These are phyloP conservation scores for Pelargonium cotyledonis DNA, from an alignment of 441 rosid genomes.

Conservation along the genomic window DNA sequence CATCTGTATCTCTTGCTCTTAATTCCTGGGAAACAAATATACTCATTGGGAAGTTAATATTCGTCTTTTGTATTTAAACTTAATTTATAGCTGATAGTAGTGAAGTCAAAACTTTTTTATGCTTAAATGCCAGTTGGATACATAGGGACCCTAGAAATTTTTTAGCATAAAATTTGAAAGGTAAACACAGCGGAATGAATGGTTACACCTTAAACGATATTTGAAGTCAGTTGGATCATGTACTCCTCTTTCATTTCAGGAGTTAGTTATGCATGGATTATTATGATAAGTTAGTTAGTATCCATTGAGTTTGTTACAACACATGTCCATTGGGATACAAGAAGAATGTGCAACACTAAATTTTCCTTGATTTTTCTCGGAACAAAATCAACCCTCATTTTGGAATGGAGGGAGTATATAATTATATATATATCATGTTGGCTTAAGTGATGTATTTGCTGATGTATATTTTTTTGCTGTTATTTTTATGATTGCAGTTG, in stretches of 20 bases:
- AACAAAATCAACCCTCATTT: too few species aligned
- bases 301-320: too few species aligned
- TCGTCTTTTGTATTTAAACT: background rate
- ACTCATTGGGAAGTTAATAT: background rate
- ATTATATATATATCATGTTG: background rate
- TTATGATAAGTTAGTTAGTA: too few species aligned
- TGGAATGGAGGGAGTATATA: background rate
- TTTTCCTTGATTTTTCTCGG: too few species aligned
- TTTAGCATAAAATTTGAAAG: too few species aligned
- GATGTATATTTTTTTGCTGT: background rate
- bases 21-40: background rate
- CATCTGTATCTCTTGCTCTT: background rate
- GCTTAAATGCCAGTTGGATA: background rate
- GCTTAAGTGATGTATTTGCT: background rate
- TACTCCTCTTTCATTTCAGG: too few species aligned
- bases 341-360: too few species aligned
- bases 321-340: too few species aligned
- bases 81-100: background rate
- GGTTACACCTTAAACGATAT: too few species aligned
- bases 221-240: too few species aligned
- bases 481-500: constrained; percentile 44
- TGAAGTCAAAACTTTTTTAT: background rate
- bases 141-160: background rate
- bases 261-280: too few species aligned
- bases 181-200: too few species aligned